Percentiles rank a stretch among this genome's conserved stretches.
phyloP scores from a whole-genome alignment of 2,329 filamentous ascomycete genomes.

The Paecilomyces sp. region DNA sequence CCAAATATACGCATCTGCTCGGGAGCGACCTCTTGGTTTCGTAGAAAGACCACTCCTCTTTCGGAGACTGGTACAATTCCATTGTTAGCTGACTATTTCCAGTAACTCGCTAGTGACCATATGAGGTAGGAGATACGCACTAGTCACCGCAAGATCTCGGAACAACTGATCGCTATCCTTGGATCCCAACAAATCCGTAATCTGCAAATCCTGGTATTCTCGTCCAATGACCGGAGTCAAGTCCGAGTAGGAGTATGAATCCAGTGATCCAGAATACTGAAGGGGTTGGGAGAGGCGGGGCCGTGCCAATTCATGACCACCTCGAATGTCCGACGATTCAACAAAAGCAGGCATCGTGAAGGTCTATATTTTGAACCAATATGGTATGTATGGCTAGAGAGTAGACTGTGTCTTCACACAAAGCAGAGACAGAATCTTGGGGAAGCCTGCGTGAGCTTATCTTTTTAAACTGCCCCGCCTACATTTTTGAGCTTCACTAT shows the following conservation, averaged over 20 bases:
- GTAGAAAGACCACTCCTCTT: slow-evolving; percentile 45
- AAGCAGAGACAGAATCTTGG: not conserved
- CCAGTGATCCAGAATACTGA: slow-evolving; percentile 36
- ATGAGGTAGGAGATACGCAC: slow-evolving; percentile 27
- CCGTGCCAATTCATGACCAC: slow-evolving; percentile 15
- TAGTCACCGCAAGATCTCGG: slow-evolving; percentile 58
- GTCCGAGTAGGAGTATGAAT: slow-evolving; percentile 15
- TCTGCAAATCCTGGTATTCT: slow-evolving; percentile 28
- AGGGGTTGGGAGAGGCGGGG: slow-evolving; percentile 24
- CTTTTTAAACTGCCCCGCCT: not conserved
- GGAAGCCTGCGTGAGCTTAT: not conserved
- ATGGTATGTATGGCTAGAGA: not conserved
- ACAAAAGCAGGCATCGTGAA: slow-evolving; percentile 11
- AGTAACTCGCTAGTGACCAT: too few species aligned
- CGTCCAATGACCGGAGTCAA: slow-evolving; percentile 29
- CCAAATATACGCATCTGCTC: slow-evolving; percentile 41
- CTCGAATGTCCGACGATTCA: slow-evolving; percentile 10
- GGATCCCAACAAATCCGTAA: slow-evolving; percentile 48
- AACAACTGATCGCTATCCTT: slow-evolving; percentile 57
- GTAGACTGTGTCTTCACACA: not conserved
- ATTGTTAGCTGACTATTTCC: not conserved
- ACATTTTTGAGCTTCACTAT: not conserved
- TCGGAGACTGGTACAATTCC: slow-evolving; percentile 30
- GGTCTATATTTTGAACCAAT: not conserved
- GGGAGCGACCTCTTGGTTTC: slow-evolving; percentile 41